phyloP scores from a whole-genome alignment of 495 filamentous ascomycete genomes.

The Penicillium soppii region DNA sequence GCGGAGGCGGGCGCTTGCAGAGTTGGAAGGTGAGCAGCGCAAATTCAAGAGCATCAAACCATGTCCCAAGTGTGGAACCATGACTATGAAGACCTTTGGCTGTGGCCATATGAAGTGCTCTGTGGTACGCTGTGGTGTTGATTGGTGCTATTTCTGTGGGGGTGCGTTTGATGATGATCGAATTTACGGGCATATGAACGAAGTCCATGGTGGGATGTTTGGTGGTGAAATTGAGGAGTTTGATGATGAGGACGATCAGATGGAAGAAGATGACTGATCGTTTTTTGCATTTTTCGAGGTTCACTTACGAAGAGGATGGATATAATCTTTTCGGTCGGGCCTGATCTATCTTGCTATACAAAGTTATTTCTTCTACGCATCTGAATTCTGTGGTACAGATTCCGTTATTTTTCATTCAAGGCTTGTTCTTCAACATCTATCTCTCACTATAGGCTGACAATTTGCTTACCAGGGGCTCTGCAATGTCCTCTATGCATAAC shows the following conservation, averaged over 20 bases:
- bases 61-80: slow-evolving; percentile 32
- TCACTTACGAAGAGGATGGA: no score
- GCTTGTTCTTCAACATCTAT: no score
- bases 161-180: neutral
- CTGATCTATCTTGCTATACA: no score
- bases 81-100: slow-evolving; percentile 30
- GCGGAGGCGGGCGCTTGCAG: neutral
- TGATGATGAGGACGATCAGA: slow-evolving; percentile 1
- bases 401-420: no score
- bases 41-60: slow-evolving; percentile 12
- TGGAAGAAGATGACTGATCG: neutral
- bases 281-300: no score
- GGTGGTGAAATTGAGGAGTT: neutral
- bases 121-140: slow-evolving; percentile 16
- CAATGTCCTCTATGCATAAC: no score
- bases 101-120: slow-evolving; percentile 39
- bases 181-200: slow-evolving; percentile 34
- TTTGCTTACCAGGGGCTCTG: no score
- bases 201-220: slow-evolving; percentile 20
- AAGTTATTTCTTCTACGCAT: no score
- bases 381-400: no score
- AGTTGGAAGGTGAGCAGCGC: neutral
- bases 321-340: no score
- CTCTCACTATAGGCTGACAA: no score
- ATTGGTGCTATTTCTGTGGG: slow-evolving; percentile 41